Percentiles rank a stretch among this genome's conserved stretches.
These are phyloP conservation scores for Trichoderma sp. DNA, from an alignment of 2,329 filamentous ascomycete genomes.

Conservation along the genomic window DNA sequence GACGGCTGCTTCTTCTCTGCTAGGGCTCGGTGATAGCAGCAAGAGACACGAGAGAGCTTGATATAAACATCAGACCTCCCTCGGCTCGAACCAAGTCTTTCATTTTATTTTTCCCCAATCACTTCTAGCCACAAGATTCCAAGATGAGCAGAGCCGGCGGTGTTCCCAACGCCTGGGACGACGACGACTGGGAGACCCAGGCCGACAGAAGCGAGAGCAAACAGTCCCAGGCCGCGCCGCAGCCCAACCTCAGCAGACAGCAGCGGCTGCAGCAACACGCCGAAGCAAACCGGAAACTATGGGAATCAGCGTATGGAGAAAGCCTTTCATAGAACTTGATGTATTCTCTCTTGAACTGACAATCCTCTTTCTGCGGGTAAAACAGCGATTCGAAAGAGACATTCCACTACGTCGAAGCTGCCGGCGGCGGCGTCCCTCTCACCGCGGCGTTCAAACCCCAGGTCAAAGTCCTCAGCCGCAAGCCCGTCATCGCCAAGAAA, in stretches of 20 bases:
- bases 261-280: constrained; percentile 79
- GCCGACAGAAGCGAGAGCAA: constrained; percentile 62
- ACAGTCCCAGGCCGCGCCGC: constrained; percentile 41
- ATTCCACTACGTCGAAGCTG: constrained; percentile 74
- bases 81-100: not conserved
- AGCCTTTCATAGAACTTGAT: constrained; percentile 17
- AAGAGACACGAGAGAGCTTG: not conserved
- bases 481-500: constrained; percentile 67
- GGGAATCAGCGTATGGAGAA: constrained; percentile 77
- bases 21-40: not conserved
- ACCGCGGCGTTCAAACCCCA: constrained; percentile 76
- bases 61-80: not conserved
- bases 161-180: constrained; percentile 81
- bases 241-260: constrained; percentile 65
- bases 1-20: not conserved
- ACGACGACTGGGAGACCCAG: constrained; percentile 85
- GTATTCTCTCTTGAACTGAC: not conserved
- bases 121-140: not conserved
- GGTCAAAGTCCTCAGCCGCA: constrained; percentile 83
- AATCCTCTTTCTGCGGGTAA: not conserved
- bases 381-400: constrained; percentile 71
- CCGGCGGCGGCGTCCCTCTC: constrained; percentile 59
- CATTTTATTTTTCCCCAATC: not conserved
- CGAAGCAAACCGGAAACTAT: constrained; percentile 82
- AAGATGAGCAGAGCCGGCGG: constrained; percentile 48